Conservation (phyloP, 108 stramenopile genomes). For the Discostella pseudostelligera region DNA sequence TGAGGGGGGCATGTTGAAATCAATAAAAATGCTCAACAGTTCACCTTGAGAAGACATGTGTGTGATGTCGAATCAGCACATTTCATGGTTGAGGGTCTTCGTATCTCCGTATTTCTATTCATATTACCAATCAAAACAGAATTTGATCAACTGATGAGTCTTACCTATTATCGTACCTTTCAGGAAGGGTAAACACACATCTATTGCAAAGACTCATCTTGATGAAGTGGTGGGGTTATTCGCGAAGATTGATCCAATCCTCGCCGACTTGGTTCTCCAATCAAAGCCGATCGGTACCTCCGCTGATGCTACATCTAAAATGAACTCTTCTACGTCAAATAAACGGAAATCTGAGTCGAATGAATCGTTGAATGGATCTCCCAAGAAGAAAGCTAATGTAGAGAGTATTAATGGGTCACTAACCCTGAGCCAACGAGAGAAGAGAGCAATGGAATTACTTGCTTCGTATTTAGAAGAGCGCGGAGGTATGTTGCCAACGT, state of each 20-base stretch:
- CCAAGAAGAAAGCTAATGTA: conserved; percentile 36
- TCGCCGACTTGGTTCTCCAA: conserved; percentile 54
- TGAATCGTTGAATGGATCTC: conserved; percentile 19
- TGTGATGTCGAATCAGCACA: neutral
- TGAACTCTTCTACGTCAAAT: conserved; percentile 30
- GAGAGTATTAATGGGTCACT: conserved; percentile 39
- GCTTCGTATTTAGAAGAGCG: conserved; percentile 61
- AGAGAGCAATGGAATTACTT: conserved; percentile 63
- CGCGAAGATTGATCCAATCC: conserved; percentile 64
- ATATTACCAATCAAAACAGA: neutral
- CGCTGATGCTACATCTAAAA: conserved; percentile 27
- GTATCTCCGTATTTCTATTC: conserved; percentile 1
- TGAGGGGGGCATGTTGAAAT: conserved; percentile 8
- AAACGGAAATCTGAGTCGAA: conserved; percentile 40
- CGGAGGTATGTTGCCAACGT: conserved; percentile 48
- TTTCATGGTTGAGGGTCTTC: neutral
- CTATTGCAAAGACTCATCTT: conserved; percentile 57
- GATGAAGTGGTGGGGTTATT: conserved; percentile 60
- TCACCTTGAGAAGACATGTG: conserved; percentile 1
- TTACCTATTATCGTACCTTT: neutral
- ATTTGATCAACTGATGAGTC: conserved; percentile 7
- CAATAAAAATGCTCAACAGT: neutral
- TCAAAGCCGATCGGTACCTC: conserved; percentile 42
- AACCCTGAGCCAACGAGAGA: conserved; percentile 68
- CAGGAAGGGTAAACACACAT: conserved; percentile 70